phyloP scores from a whole-genome alignment of 371 early-diverging fungal species.

The Capniomyces stellatus region DNA sequence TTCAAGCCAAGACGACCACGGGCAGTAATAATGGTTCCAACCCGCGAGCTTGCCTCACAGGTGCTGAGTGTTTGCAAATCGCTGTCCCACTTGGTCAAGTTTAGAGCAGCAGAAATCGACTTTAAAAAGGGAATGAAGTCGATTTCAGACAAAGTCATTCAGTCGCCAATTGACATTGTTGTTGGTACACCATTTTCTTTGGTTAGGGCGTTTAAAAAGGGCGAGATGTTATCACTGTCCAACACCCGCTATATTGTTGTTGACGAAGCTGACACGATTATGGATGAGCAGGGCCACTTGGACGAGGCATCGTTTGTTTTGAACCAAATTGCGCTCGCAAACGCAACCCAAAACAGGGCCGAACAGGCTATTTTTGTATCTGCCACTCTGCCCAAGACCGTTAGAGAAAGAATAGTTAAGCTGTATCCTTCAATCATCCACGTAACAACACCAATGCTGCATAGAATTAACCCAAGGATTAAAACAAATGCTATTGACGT shows the following conservation, averaged over 20 bases:
- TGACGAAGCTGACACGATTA: conserved; percentile 88
- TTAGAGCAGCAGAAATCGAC: conserved; percentile 43
- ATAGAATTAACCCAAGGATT: conserved; percentile 53
- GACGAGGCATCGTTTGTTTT: conserved; percentile 37
- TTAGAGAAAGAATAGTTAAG: conserved; percentile 37
- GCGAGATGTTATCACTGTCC: conserved; percentile 31
- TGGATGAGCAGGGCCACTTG: conserved; percentile 57
- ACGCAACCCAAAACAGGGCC: background rate
- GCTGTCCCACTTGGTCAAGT: conserved; percentile 46
- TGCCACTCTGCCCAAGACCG: conserved; percentile 72
- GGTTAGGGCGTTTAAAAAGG: conserved; percentile 14
- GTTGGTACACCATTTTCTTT: conserved; percentile 48
- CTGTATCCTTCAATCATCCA: conserved; percentile 36
- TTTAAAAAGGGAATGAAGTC: conserved; percentile 10
- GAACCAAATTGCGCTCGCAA: conserved; percentile 4
- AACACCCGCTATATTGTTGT: conserved; percentile 48
- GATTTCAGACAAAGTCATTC: conserved; percentile 26
- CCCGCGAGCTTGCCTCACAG: conserved; percentile 82
- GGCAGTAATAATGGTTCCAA: conserved; percentile 88
- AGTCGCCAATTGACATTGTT: conserved; percentile 47
- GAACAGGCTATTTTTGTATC: conserved; percentile 38
- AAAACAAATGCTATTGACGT: conserved; percentile 67
- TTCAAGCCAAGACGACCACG: conserved; percentile 50
- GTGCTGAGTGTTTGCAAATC: conserved; percentile 44
- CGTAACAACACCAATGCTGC: conserved; percentile 68